Conservation (phyloP, 345 rosid genomes). For the Luvunga scandens region DNA sequence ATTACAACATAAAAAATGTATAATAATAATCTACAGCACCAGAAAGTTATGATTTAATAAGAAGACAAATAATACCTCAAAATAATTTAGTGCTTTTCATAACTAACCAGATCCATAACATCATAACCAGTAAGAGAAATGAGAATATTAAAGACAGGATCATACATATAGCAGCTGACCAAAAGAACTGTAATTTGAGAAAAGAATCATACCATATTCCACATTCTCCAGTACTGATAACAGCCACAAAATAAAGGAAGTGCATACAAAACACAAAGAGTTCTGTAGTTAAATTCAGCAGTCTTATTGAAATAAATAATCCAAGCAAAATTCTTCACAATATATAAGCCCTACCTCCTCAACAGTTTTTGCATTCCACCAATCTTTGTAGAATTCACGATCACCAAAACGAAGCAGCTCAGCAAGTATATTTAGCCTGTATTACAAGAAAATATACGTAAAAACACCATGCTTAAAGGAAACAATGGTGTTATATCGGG, state of each 20-base stretch:
- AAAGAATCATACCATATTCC: conserved; percentile 91
- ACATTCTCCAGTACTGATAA: conserved; percentile 96
- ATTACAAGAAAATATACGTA: background rate
- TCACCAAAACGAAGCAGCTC: conserved; percentile 97
- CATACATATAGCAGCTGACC: background rate
- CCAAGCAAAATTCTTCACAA: conserved; percentile 4
- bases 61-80: background rate
- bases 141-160: background rate
- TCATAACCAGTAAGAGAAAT: background rate
- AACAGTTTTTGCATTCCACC: conserved; percentile 99
- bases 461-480: conserved; percentile 1
- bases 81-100: conserved; percentile 1
- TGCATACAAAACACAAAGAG: conserved; percentile 8
- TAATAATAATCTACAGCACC: too few relatives aligned
- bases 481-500: background rate
- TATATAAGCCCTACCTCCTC: conserved; percentile 66
- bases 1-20: background rate
- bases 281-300: conserved; percentile 12
- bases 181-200: conserved; percentile 15
- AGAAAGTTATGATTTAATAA: background rate
- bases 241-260: conserved; percentile 28
- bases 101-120: background rate
- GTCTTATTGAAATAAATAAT: conserved; percentile 13
- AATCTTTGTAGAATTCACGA: conserved; percentile 95
- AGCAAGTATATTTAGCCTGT: conserved; percentile 93